Conservation (phyloP, 371 early-diverging fungal species). For the Zopfochytrium polystomum region DNA sequence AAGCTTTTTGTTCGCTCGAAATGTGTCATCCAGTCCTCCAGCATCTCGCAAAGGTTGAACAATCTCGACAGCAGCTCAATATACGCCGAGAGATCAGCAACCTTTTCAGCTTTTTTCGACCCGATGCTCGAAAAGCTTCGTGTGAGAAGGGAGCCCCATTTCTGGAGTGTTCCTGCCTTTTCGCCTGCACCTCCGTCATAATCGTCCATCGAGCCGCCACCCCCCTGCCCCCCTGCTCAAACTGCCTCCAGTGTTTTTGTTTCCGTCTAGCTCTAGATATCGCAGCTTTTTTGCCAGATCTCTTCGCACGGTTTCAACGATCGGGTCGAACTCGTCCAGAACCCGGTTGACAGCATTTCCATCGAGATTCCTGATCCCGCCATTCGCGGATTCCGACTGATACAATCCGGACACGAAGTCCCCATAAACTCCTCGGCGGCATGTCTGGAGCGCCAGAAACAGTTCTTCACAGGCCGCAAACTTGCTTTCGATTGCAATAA, state of each 20-base stretch:
- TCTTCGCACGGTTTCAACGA: constrained; percentile 37
- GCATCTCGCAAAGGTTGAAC: constrained; percentile 2
- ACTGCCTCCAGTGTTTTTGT: not conserved
- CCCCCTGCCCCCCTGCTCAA: no score
- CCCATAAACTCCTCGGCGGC: not conserved
- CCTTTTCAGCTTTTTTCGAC: constrained; percentile 18
- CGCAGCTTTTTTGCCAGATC: constrained; percentile 43
- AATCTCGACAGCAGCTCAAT: constrained; percentile 18
- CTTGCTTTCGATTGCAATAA: constrained; percentile 56
- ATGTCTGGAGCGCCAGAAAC: not conserved
- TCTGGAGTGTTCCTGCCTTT: constrained; percentile 4
- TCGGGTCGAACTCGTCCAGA: constrained; percentile 38
- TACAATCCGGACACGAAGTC: not conserved
- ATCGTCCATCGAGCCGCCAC: no score
- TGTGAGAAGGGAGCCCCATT: constrained; percentile 22
- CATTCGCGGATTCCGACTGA: no score
- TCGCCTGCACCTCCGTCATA: no score
- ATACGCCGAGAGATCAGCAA: constrained; percentile 17
- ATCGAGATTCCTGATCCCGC: constrained; percentile 38
- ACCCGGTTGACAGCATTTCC: constrained; percentile 31
- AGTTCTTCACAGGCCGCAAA: constrained; percentile 50
- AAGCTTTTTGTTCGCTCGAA: not conserved
- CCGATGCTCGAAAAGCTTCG: constrained; percentile 17
- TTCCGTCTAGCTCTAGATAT: not conserved
- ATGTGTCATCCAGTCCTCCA: constrained; percentile 18